A percentile compares a stretch with the other conserved stretches of the same genome.
Conservation (phyloP, 2,329 filamentous ascomycete genomes). For the Colletotrichum graminicola region DNA sequence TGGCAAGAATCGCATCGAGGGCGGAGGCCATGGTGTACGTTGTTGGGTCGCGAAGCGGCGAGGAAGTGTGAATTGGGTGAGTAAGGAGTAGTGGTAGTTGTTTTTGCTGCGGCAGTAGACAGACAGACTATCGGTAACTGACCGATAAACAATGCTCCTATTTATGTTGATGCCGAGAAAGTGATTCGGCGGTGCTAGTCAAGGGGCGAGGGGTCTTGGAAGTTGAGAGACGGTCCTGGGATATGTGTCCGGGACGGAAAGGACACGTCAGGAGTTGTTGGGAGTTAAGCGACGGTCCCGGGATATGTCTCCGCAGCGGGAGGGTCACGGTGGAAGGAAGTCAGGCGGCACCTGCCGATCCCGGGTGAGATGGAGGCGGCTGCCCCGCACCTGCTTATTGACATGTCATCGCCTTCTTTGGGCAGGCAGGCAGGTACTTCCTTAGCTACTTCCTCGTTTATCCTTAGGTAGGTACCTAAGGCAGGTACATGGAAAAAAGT, state of each 20-base stretch:
- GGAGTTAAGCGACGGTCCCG: not conserved
- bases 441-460: too few relatives aligned
- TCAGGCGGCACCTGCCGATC: not conserved
- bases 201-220: not conserved
- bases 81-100: not conserved
- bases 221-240: not conserved
- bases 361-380: not conserved
- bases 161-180: not conserved
- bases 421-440: not conserved
- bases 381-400: slow-evolving; percentile 11
- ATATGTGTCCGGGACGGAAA: not conserved
- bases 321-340: slow-evolving; percentile 33
- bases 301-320: not conserved
- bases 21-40: not conserved
- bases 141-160: not conserved
- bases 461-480: too few relatives aligned
- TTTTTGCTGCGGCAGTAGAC: not conserved
- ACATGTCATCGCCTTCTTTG: not conserved
- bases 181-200: not conserved
- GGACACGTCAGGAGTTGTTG: slow-evolving; percentile 26
- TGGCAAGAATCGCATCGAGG: slow-evolving; percentile 46
- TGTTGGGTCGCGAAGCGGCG: too few relatives aligned
- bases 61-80: not conserved
- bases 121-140: not conserved
- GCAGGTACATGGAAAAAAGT: too few relatives aligned